phyloP scores from a whole-genome alignment of 108 stramenopile species.

The Pseudonitzschia pungens region DNA sequence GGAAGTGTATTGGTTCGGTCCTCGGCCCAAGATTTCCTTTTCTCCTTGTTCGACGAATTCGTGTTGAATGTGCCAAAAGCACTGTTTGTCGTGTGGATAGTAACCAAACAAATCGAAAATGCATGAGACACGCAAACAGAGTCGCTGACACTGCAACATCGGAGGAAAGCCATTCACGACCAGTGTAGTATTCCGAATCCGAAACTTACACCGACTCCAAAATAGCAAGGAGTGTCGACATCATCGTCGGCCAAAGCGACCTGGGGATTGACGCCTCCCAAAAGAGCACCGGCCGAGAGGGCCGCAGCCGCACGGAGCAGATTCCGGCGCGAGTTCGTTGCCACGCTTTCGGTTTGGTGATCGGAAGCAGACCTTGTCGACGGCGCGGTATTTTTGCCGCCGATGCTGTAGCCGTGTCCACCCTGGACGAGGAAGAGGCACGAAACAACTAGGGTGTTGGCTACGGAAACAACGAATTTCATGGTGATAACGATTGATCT shows the following conservation, averaged over 20 bases:
- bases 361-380: not conserved
- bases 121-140: not conserved
- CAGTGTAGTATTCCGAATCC: not conserved
- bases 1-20: constrained; percentile 62
- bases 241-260: constrained; percentile 7
- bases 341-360: not conserved
- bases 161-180: not conserved
- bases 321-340: constrained; percentile 22
- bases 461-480: not conserved
- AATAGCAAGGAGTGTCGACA: constrained; percentile 23
- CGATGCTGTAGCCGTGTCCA: not conserved
- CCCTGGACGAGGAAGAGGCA: not conserved
- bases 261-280: not conserved
- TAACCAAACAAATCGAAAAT: not conserved
- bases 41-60: constrained; percentile 84
- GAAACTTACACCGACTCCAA: constrained; percentile 36
- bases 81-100: constrained; percentile 16
- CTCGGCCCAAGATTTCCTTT: constrained; percentile 57
- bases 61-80: constrained; percentile 89
- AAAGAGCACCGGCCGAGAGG: constrained; percentile 3
- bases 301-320: constrained; percentile 14
- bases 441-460: not conserved
- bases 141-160: not conserved
- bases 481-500: not conserved
- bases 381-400: constrained; percentile 1